Evolutionary conservation across 257 asterid species (phyloP).

Genomic region (Dorcoceras hygrometricum): DNA sequence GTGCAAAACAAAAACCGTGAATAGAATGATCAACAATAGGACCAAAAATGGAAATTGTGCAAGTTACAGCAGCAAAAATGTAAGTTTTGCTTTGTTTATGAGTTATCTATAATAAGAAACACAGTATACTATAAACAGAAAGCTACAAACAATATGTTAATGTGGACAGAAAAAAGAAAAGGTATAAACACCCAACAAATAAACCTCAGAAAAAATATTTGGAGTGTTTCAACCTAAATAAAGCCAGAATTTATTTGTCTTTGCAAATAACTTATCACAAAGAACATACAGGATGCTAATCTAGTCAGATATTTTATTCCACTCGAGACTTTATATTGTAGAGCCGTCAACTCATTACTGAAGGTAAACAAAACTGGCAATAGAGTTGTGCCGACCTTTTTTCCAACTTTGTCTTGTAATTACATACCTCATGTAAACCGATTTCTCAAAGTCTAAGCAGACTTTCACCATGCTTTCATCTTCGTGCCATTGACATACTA

Average conservation of each 20-base stretch:
- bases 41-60: too few relatives aligned
- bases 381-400: not conserved
- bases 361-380: constrained; percentile 15
- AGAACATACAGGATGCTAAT: not conserved
- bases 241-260: constrained; percentile 2
- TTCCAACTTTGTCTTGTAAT: constrained; percentile 1
- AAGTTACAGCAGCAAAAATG: too few relatives aligned
- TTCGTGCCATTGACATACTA: not conserved
- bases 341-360: constrained; percentile 9
- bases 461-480: constrained; percentile 5
- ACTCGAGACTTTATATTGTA: not conserved
- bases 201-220: not conserved
- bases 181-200: not conserved
- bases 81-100: too few relatives aligned
- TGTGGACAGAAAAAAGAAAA: constrained; percentile 8
- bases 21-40: too few relatives aligned
- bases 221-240: not conserved
- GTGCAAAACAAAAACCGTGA: too few relatives aligned
- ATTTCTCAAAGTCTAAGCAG: constrained; percentile 6
- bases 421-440: not conserved
- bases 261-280: constrained; percentile 12
- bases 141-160: constrained; percentile 9
- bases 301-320: constrained; percentile 14
- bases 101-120: not conserved
- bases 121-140: constrained; percentile 2